Conservation (phyloP, 1,284 basidiomycete genomes). For the Boletus holoroseus region DNA sequence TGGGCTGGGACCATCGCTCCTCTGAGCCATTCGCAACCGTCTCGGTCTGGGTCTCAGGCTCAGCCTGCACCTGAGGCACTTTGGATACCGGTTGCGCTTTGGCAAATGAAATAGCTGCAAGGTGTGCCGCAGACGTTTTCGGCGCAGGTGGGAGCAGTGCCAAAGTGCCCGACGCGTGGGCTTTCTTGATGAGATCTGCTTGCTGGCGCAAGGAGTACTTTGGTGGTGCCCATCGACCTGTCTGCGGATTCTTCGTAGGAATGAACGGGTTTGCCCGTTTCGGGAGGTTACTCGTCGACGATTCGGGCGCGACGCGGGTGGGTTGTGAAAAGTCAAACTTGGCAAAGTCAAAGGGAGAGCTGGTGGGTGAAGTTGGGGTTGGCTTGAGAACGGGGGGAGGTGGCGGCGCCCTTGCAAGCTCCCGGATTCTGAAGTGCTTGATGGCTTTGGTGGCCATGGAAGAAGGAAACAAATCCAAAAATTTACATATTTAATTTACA, state of each 20-base stretch:
- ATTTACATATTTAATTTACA: background rate
- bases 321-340: constrained; percentile 24
- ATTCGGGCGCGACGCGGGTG: constrained; percentile 3
- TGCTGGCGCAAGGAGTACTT: constrained; percentile 69
- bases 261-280: constrained; percentile 59
- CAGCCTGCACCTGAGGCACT: background rate
- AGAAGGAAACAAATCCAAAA: background rate
- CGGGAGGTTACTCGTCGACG: constrained; percentile 10
- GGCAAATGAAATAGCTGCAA: constrained; percentile 18
- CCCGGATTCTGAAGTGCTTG: constrained; percentile 43
- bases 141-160: constrained; percentile 61
- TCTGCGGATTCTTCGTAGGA: constrained; percentile 51
- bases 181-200: constrained; percentile 70
- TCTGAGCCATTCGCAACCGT: constrained; percentile 10
- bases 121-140: constrained; percentile 37
- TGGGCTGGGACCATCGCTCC: constrained; percentile 35
- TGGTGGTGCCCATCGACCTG: constrained; percentile 62
- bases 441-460: constrained; percentile 36
- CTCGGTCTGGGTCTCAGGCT: background rate
- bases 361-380: constrained; percentile 12
- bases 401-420: constrained; percentile 38
- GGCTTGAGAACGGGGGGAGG: constrained; percentile 32
- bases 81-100: constrained; percentile 18
- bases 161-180: constrained; percentile 47
- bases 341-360: constrained; percentile 17